Evolutionary conservation across 129 eudicot genomes (phyloP), one percentile per base, ranked within the genome.

Genomic region (Logfia minima): DNA sequence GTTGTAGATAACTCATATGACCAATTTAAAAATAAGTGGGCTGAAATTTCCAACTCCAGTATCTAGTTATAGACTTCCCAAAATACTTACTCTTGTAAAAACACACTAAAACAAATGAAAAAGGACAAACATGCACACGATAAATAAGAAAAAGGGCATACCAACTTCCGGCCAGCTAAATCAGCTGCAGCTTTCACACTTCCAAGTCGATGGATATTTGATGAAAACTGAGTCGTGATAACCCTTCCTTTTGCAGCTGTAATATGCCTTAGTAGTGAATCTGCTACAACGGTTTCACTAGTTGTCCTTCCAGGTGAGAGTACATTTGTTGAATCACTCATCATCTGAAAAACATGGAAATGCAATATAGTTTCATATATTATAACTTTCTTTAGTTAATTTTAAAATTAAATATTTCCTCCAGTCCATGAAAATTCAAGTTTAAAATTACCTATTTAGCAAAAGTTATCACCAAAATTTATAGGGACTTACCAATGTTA

Each of bases 101-200:
- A 24, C 24, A 2, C 31, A 23, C 11, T n/a, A 32, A 75, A 32
- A 1, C 32, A 59, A 41, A 56, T 21, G 56, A 56, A 56, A 23
- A 55, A 11, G 53, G 53, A 6, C 63, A 56, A 19, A 56, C 22
- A 56, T 8, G 7, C 72, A 68, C 23, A 16, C 9, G 21, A 11
- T n/a, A 56, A 19, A 22, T 22, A 72, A 24, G 24, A 80, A 77
- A 56, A 77, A 56, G 18, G 65, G 70, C 86, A 72, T 91, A 94
- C 99, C 99, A 94, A 79, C 85, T 94, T 94, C 78, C 99, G 85
- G 79, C 97, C 97, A 55, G 99, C 90, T 74, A 86, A 82, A 86
- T 94, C 99, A 76, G 99, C 99, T 68, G 99, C 99, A 77, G 99
- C 97, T 86, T 94, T 94, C 26, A 94, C 90, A 81, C 99, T 94